Percentiles rank a stretch among this genome's conserved stretches.
phyloP scores from a whole-genome alignment of 176 grass and related monocot species.

The Oryza longistaminata region DNA sequence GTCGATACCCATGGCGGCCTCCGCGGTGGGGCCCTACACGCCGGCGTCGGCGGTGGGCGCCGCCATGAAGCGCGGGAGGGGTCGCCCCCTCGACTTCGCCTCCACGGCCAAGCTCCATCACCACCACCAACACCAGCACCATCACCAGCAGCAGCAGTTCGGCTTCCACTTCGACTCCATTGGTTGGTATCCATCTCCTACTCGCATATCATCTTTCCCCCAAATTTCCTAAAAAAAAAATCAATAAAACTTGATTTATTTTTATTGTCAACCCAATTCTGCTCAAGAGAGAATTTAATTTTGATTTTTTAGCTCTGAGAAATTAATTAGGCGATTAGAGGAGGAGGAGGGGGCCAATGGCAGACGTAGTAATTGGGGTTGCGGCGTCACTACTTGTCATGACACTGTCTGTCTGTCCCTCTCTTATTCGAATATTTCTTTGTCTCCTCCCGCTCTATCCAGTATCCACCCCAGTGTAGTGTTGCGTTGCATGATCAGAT shows the following conservation, averaged over 20 bases:
- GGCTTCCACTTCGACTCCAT: slow-evolving; percentile 55
- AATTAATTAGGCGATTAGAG: slow-evolving; percentile 18
- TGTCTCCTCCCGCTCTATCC: slow-evolving; percentile 43
- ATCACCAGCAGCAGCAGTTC: slow-evolving; percentile 33
- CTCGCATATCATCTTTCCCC: background rate
- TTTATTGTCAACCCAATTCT: background rate
- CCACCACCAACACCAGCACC: background rate
- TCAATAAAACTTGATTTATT: background rate
- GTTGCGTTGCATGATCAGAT: slow-evolving; percentile 48
- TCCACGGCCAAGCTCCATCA: slow-evolving; percentile 38
- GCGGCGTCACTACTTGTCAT: slow-evolving; percentile 56
- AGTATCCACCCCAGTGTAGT: slow-evolving; percentile 33
- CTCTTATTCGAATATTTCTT: slow-evolving; percentile 55
- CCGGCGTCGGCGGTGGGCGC: slow-evolving; percentile 81
- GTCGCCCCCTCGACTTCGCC: slow-evolving; percentile 58
- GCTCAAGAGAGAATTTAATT: background rate
- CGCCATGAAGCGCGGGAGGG: slow-evolving; percentile 90
- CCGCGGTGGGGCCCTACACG: slow-evolving; percentile 63
- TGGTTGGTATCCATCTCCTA: slow-evolving; percentile 39
- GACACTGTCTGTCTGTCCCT: slow-evolving; percentile 51
- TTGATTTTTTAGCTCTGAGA: background rate
- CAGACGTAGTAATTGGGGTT: slow-evolving; percentile 16
- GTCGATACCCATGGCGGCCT: slow-evolving; percentile 52
- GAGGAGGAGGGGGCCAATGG: slow-evolving; percentile 23
- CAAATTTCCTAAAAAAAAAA: background rate